phyloP scores from a whole-genome alignment of 768 basidiomycete genomes.

The Symmetrospora coprosmae region DNA sequence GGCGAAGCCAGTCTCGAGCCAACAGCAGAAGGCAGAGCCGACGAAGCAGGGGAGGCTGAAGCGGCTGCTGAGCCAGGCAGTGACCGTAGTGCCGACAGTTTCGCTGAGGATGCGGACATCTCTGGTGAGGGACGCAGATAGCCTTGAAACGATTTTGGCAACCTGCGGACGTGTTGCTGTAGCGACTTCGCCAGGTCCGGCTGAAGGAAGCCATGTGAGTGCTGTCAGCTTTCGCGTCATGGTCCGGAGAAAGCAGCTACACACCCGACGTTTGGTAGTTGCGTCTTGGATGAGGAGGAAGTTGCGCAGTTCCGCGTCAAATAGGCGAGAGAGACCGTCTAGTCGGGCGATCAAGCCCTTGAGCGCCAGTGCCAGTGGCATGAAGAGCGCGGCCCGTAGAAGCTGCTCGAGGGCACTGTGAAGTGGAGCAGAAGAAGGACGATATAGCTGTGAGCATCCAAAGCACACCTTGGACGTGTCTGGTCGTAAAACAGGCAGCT shows the following conservation, averaged over 20 bases:
- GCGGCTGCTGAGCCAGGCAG: too few species aligned
- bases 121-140: neutral
- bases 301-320: neutral
- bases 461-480: too few species aligned
- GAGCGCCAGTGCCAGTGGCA: conserved; percentile 9
- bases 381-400: conserved; percentile 15
- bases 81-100: too few species aligned
- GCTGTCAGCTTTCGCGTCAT: too few species aligned
- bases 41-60: too few species aligned
- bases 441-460: too few species aligned
- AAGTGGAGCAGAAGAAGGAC: neutral
- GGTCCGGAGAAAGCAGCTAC: neutral
- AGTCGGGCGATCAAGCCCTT: conserved; percentile 7
- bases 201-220: neutral
- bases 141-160: neutral
- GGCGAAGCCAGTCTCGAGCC: too few species aligned
- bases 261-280: neutral
- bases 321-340: neutral
- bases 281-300: neutral
- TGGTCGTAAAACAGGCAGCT: too few species aligned
- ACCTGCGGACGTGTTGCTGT: neutral
- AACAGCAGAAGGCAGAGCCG: too few species aligned
- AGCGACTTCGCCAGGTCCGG: neutral
- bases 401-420: conserved; percentile 9
- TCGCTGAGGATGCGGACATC: too few species aligned